Conservation (phyloP, 2,329 filamentous ascomycete genomes). For the Cordyceps fumosorosea region DNA sequence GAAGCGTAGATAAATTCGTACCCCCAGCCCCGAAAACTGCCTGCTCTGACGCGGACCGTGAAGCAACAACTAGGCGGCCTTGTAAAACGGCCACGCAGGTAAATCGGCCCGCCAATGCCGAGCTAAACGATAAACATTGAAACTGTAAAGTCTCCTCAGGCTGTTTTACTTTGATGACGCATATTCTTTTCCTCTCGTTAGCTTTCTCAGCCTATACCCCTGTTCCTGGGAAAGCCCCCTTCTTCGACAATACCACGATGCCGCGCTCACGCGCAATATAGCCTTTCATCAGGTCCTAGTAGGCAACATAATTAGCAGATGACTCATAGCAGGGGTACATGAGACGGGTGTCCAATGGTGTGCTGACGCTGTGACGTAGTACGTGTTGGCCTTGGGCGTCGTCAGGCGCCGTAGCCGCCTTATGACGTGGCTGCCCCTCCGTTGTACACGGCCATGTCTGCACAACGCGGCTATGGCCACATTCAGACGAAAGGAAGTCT, state of each 20-base stretch:
- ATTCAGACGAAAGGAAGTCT: neutral
- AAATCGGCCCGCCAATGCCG: neutral
- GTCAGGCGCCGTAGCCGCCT: constrained; percentile 7
- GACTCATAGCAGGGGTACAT: constrained; percentile 21
- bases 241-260: constrained; percentile 89
- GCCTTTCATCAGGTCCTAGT: constrained; percentile 87
- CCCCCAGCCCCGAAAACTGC: neutral
- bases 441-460: neutral
- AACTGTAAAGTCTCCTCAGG: neutral
- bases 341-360: constrained; percentile 6
- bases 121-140: neutral
- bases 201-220: constrained; percentile 42
- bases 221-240: constrained; percentile 88
- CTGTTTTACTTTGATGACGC: neutral
- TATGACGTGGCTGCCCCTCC: constrained; percentile 4
- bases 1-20: no score
- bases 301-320: constrained; percentile 23
- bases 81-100: neutral
- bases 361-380: constrained; percentile 14
- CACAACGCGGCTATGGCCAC: neutral
- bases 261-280: constrained; percentile 90
- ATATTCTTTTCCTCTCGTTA: neutral
- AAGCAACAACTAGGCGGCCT: neutral
- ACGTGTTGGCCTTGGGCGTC: constrained; percentile 13
- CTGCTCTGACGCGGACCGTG: neutral